A percentile compares a stretch with the other conserved stretches of the same genome.
phyloP scores from a whole-genome alignment of 257 asterid genomes.

The Nicotiana tomentosiformis region DNA sequence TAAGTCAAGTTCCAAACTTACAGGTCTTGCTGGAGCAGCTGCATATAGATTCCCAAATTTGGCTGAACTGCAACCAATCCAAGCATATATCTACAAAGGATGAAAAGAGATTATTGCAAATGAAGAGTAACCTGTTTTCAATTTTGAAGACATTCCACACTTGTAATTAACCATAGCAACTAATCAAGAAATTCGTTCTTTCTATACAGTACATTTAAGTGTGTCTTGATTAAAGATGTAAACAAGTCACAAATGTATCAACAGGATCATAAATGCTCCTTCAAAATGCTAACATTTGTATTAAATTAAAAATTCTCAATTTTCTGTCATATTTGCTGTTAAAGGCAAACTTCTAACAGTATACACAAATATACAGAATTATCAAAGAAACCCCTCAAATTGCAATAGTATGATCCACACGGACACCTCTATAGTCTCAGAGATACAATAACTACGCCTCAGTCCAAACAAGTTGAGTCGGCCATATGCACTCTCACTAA shows the following conservation, averaged over 20 bases:
- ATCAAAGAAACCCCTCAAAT: neutral
- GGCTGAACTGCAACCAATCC: slow-evolving; percentile 88
- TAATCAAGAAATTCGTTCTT: neutral
- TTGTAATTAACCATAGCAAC: neutral
- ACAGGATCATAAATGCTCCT: neutral
- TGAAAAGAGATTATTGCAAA: neutral
- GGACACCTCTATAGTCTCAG: neutral
- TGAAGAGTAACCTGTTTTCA: neutral
- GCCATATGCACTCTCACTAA: too few species aligned
- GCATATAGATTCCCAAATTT: slow-evolving; percentile 88
- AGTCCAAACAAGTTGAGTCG: too few species aligned
- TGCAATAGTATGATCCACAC: neutral
- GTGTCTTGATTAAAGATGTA: neutral
- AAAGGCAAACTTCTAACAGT: neutral
- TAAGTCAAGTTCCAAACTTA: slow-evolving; percentile 30
- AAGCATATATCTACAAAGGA: slow-evolving; percentile 59
- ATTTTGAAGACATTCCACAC: neutral
- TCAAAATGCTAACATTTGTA: neutral
- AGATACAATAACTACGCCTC: too few species aligned
- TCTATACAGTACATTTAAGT: neutral
- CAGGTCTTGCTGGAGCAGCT: slow-evolving; percentile 77
- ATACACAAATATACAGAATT: neutral
- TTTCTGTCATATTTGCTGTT: neutral
- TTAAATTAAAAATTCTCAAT: neutral
- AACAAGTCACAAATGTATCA: neutral